These are phyloP conservation scores for Chenopodium formosanum DNA, from an alignment of 148 eudicot genomes.

Conservation along the genomic window DNA sequence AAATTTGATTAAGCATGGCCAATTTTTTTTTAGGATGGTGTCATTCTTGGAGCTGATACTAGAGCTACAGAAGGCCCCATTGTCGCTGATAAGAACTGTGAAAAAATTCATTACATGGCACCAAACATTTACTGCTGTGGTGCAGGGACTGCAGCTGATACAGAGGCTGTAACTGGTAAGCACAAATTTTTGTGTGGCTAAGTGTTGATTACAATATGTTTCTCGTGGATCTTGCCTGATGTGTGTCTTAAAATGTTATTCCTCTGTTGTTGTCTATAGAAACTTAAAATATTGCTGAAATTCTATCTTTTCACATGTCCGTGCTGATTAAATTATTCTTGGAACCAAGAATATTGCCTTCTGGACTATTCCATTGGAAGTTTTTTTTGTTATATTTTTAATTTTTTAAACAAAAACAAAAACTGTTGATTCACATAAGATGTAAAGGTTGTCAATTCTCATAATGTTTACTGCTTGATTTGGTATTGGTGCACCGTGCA, in stretches of 20 bases:
- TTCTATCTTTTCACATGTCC: neutral
- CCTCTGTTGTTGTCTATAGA: neutral
- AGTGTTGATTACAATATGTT: neutral
- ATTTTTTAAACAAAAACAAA: too few species aligned
- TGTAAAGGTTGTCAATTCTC: neutral
- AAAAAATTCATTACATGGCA: conserved; percentile 94
- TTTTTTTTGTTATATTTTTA: neutral
- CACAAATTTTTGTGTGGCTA: neutral
- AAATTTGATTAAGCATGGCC: neutral
- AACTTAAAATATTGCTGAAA: neutral
- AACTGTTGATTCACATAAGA: neutral
- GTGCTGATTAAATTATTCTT: neutral
- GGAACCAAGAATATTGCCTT: neutral
- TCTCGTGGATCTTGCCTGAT: neutral
- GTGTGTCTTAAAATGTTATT: neutral
- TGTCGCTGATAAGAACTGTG: conserved; percentile 88
- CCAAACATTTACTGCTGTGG: conserved; percentile 98
- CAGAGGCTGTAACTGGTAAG: conserved; percentile 92
- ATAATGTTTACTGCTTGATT: neutral
- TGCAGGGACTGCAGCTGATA: conserved; percentile 98
- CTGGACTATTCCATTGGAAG: neutral
- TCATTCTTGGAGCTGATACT: conserved; percentile 94
- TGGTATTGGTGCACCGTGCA: neutral
- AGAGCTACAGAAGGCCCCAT: conserved; percentile 95
- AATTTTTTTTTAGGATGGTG: conserved; percentile 71